phyloP scores from a whole-genome alignment of 1,284 basidiomycete species.

The Cutaneotrichosporon spelunceum region DNA sequence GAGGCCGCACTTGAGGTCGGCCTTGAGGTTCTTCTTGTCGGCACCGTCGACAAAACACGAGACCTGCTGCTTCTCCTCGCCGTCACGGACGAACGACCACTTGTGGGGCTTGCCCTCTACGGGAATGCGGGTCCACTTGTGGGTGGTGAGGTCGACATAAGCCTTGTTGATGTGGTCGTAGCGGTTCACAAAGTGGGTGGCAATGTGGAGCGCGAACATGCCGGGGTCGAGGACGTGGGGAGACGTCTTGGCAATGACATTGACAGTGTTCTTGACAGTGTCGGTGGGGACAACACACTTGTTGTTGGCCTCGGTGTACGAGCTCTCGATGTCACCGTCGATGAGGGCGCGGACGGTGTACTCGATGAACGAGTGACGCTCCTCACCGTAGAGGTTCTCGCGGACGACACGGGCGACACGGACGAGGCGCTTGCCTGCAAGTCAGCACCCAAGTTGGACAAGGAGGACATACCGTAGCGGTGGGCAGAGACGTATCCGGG shows the following conservation, averaged over 20 bases:
- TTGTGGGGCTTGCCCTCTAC: constrained; percentile 60
- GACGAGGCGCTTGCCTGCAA: constrained; percentile 74
- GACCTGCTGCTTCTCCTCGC: constrained; percentile 77
- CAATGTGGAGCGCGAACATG: constrained; percentile 81
- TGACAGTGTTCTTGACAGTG: constrained; percentile 89
- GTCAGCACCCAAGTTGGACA: constrained; percentile 11
- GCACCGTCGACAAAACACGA: constrained; percentile 69
- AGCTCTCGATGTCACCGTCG: constrained; percentile 72
- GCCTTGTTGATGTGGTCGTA: constrained; percentile 76
- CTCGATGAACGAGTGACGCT: constrained; percentile 51
- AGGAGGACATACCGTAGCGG: constrained; percentile 36
- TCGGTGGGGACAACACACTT: constrained; percentile 80
- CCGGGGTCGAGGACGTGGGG: constrained; percentile 78
- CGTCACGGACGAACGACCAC: constrained; percentile 82
- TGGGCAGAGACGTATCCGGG: constrained; percentile 40
- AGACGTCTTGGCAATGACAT: constrained; percentile 82
- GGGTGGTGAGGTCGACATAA: constrained; percentile 71
- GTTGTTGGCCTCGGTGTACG: constrained; percentile 81
- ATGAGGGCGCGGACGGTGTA: constrained; percentile 59
- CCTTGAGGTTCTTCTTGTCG: constrained; percentile 50
- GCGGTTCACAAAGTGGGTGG: constrained; percentile 74
- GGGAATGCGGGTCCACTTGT: constrained; percentile 80
- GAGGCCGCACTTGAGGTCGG: constrained; percentile 65
- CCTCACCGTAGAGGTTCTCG: constrained; percentile 61
- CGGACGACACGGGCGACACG: constrained; percentile 80